Percentiles rank a stretch among this genome's conserved stretches.
phyloP scores from a whole-genome alignment of 2,329 filamentous ascomycete genomes.

The Colletotrichum simmondsii region DNA sequence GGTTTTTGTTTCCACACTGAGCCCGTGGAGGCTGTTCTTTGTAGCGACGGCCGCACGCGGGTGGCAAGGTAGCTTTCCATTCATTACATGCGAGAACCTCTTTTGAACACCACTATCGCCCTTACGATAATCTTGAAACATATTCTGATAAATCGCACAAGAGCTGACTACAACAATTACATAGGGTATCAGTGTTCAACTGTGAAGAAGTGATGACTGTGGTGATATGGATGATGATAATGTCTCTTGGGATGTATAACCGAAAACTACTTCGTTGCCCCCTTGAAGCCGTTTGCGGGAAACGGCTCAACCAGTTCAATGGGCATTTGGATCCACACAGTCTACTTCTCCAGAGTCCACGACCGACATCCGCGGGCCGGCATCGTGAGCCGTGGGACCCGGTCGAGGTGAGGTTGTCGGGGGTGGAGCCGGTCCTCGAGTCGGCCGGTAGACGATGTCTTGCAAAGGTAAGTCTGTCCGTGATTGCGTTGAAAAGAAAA shows the following conservation, averaged over 20 bases:
- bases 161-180: too few species aligned
- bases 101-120: too few species aligned
- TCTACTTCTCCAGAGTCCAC: background rate
- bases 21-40: background rate
- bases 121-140: too few species aligned
- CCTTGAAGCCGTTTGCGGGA: background rate
- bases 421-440: background rate
- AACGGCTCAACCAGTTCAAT: background rate
- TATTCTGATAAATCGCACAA: too few species aligned
- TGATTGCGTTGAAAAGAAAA: too few species aligned
- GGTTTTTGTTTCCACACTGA: background rate
- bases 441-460: background rate
- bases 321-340: background rate
- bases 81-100: too few species aligned
- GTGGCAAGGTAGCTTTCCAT: too few species aligned
- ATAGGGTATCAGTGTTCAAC: too few species aligned
- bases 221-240: too few species aligned
- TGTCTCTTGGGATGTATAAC: too few species aligned
- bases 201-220: too few species aligned
- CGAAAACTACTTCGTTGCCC: too few species aligned
- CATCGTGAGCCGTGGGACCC: conserved; percentile 6
- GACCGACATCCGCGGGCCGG: conserved; percentile 28
- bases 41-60: background rate
- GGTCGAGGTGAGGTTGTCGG: conserved; percentile 24
- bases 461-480: background rate